These are phyloP conservation scores for Ceratobasidium sp. DNA, from an alignment of 1,284 basidiomycete species.

Conservation along the genomic window DNA sequence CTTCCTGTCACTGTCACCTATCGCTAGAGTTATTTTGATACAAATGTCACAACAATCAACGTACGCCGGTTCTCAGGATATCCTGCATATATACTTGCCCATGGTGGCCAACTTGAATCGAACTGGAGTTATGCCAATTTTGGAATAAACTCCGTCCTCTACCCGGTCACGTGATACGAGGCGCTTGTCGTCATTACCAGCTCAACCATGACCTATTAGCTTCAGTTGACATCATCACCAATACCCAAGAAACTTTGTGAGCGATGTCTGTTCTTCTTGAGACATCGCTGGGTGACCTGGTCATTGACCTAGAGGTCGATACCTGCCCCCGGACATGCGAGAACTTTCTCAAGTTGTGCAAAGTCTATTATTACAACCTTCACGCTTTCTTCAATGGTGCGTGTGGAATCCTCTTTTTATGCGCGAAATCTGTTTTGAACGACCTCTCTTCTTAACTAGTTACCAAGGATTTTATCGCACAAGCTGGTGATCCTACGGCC, in stretches of 20 bases:
- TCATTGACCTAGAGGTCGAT: conserved; percentile 96
- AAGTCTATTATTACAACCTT: conserved; percentile 95
- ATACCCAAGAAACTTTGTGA: conserved; percentile 26
- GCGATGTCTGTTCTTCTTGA: conserved; percentile 95
- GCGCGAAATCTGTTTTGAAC: not conserved
- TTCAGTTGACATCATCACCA: conserved; percentile 6
- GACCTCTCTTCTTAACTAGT: conserved; percentile 67
- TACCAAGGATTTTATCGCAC: conserved; percentile 96
- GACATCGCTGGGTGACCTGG: conserved; percentile 95
- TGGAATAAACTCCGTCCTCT: no score
- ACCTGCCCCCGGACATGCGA: conserved; percentile 89
- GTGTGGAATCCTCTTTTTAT: conserved; percentile 59
- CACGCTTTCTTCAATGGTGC: conserved; percentile 95
- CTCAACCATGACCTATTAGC: conserved; percentile 18
- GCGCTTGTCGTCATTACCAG: not conserved
- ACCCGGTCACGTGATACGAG: conserved; percentile 12
- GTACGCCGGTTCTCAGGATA: no score
- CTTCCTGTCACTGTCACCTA: no score
- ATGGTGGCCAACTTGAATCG: no score
- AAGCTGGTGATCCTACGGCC: conserved; percentile 95
- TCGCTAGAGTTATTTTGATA: no score
- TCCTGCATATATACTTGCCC: no score
- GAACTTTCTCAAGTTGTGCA: conserved; percentile 98
- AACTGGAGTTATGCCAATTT: no score
- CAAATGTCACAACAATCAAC: no score